Conservation (phyloP, 1,284 basidiomycete genomes). For the Filobasidium uniguttulatum region DNA sequence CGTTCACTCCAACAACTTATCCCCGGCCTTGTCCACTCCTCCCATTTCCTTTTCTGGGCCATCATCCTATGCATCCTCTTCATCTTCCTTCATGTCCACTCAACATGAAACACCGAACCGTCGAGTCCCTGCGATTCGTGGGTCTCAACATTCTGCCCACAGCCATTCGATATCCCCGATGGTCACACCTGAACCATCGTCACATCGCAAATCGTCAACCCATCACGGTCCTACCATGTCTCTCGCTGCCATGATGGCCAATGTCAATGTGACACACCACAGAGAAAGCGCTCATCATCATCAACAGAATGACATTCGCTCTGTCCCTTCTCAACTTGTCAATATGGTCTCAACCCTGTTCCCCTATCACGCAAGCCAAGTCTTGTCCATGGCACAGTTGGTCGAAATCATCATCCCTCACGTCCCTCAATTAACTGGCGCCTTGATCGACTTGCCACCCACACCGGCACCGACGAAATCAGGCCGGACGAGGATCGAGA, state of each 20-base stretch:
- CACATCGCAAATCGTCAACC: too few species aligned
- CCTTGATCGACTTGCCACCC: slow-evolving; percentile 23
- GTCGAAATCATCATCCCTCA: slow-evolving; percentile 34
- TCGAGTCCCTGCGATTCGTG: not conserved
- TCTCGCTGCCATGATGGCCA: not conserved
- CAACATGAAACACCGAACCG: not conserved
- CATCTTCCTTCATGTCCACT: not conserved
- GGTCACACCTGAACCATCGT: too few species aligned
- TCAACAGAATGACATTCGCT: too few species aligned
- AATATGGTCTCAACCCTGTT: slow-evolving; percentile 30
- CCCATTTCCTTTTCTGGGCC: slow-evolving; percentile 10
- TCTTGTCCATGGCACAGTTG: slow-evolving; percentile 21
- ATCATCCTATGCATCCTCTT: slow-evolving; percentile 6
- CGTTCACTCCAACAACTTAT: slow-evolving; percentile 2
- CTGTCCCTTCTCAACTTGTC: slow-evolving; percentile 17
- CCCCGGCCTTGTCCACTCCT: slow-evolving; percentile 10
- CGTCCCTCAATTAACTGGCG: slow-evolving; percentile 24
- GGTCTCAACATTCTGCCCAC: too few species aligned
- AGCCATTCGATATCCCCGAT: too few species aligned
- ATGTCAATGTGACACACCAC: slow-evolving; percentile 3
- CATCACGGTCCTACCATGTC: not conserved
- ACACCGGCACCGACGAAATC: slow-evolving; percentile 1
- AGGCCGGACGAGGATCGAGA: not conserved
- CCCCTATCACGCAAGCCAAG: slow-evolving; percentile 23
- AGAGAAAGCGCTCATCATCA: slow-evolving; percentile 1